Percentiles rank a stretch among this genome's conserved stretches.
These are phyloP conservation scores for Tolypocladium sp. DNA, from an alignment of 2,329 filamentous ascomycete species.

Conservation along the genomic window DNA sequence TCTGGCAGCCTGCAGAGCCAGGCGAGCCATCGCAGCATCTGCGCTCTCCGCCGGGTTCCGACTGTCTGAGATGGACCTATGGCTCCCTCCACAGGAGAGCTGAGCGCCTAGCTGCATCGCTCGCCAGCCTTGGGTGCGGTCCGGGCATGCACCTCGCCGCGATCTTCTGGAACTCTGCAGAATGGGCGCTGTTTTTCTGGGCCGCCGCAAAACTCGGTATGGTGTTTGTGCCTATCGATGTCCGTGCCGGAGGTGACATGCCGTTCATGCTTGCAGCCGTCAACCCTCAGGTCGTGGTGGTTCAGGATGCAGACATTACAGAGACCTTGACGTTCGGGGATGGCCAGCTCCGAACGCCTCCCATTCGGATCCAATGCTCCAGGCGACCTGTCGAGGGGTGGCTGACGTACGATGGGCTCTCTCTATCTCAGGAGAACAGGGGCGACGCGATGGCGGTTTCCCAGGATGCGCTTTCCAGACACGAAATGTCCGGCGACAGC, in stretches of 20 bases:
- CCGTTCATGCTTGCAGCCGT: constrained; percentile 12
- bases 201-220: constrained; percentile 22
- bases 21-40: background rate
- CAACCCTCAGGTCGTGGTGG: constrained; percentile 19
- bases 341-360: background rate
- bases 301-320: constrained; percentile 16
- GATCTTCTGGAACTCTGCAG: constrained; percentile 25
- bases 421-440: background rate
- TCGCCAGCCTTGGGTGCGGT: constrained; percentile 13
- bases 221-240: constrained; percentile 25
- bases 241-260: constrained; percentile 13
- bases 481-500: constrained; percentile 5
- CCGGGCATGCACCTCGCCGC: constrained; percentile 19
- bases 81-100: constrained; percentile 12
- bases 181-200: constrained; percentile 30
- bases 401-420: constrained; percentile 1
- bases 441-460: background rate
- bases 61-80: constrained; percentile 21
- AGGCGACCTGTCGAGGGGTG: constrained; percentile 9
- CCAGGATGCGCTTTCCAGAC: background rate
- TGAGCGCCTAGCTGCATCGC: constrained; percentile 13
- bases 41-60: background rate
- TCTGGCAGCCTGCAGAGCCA: constrained; percentile 18
- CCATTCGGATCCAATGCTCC: constrained; percentile 15
- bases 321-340: background rate